Conservation (phyloP, 192 early-diverging fungal genomes). For the Backusella tuberculispora region DNA sequence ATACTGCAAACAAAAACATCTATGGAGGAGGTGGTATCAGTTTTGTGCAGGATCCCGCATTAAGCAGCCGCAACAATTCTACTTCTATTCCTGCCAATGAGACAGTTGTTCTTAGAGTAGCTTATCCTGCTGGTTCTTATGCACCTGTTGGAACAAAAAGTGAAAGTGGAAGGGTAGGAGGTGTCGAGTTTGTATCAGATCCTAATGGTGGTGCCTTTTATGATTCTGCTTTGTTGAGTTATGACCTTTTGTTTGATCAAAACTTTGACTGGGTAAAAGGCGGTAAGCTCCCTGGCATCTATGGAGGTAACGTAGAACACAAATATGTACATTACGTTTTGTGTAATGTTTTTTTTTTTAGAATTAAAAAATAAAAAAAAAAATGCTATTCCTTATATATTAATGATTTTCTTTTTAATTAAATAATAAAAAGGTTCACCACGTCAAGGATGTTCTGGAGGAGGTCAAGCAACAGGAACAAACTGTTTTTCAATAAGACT, state of each 20-base stretch:
- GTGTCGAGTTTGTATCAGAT: constrained; percentile 48
- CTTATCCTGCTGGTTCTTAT: constrained; percentile 52
- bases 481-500: constrained; percentile 53
- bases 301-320: constrained; percentile 34
- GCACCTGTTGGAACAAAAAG: constrained; percentile 35
- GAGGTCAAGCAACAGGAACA: constrained; percentile 46
- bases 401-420: not conserved
- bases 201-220: constrained; percentile 46
- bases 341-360: no score
- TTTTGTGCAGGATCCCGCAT: constrained; percentile 44
- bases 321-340: no score
- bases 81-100: constrained; percentile 6
- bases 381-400: no score
- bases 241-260: constrained; percentile 48
- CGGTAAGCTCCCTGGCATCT: constrained; percentile 55
- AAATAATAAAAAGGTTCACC: constrained; percentile 23
- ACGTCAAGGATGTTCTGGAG: constrained; percentile 49
- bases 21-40: constrained; percentile 42
- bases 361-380: not conserved
- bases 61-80: not conserved
- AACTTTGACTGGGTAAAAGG: constrained; percentile 52
- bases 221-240: constrained; percentile 48
- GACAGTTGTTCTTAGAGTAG: constrained; percentile 39
- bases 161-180: constrained; percentile 32
- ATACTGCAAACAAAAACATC: constrained; percentile 22